Percentiles rank a stretch among this genome's conserved stretches.
Evolutionary conservation across 345 rosid species (phyloP).

Genomic region (Syzygium jambos): DNA sequence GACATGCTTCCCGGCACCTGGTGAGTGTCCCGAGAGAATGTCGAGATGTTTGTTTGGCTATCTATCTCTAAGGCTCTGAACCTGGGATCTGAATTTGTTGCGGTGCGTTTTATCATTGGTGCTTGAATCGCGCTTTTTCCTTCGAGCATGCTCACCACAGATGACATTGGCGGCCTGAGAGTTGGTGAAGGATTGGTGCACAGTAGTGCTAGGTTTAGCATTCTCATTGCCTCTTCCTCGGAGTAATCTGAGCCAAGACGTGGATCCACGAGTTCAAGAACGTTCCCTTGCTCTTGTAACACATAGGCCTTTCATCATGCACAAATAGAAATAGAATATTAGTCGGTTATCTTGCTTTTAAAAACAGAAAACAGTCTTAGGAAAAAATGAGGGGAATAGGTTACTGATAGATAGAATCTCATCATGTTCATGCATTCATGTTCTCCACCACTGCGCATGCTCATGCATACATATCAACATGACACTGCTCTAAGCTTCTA

Average conservation of each 20-base stretch:
- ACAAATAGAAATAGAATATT: neutral
- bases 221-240: slow-evolving; percentile 49
- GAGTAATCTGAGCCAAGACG: slow-evolving; percentile 46
- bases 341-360: neutral
- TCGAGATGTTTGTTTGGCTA: slow-evolving; percentile 42
- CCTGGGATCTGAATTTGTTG: slow-evolving; percentile 41
- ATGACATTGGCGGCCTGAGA: slow-evolving; percentile 79
- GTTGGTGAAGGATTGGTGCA: slow-evolving; percentile 95
- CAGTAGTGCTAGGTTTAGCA: slow-evolving; percentile 63
- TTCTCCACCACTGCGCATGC: neutral
- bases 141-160: slow-evolving; percentile 74
- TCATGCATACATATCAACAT: neutral
- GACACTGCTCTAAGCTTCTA: neutral
- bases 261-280: slow-evolving; percentile 76
- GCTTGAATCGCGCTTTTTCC: slow-evolving; percentile 66
- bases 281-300: slow-evolving; percentile 87
- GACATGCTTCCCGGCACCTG: slow-evolving; percentile 32
- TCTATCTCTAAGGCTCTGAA: slow-evolving; percentile 70
- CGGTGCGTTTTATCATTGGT: slow-evolving; percentile 48
- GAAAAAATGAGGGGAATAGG: neutral
- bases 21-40: slow-evolving; percentile 26
- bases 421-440: neutral
- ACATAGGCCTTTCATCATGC: slow-evolving; percentile 56
- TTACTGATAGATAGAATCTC: neutral
- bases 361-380: neutral